phyloP scores from a whole-genome alignment of 2,329 filamentous ascomycete genomes.

The Arthrobotrys musiformis region DNA sequence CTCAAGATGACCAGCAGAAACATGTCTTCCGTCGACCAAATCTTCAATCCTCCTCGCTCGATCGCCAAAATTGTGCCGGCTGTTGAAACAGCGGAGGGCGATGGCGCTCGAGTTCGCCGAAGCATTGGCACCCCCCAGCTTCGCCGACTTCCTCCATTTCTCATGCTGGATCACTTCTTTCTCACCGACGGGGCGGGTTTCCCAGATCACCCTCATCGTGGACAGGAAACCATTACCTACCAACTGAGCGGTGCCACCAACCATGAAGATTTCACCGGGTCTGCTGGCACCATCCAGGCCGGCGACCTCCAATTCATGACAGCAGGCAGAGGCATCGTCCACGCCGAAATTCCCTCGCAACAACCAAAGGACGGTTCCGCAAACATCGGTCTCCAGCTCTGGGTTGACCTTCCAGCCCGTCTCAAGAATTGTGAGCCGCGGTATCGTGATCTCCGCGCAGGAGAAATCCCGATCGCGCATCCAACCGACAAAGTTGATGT shows the following conservation, averaged over 20 bases:
- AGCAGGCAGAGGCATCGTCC: slow-evolving; percentile 88
- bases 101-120: slow-evolving; percentile 84
- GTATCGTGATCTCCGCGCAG: slow-evolving; percentile 83
- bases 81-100: slow-evolving; percentile 85
- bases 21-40: slow-evolving; percentile 35
- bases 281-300: slow-evolving; percentile 81
- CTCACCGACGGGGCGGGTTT: slow-evolving; percentile 85
- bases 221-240: slow-evolving; percentile 91
- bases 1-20: slow-evolving; percentile 48
- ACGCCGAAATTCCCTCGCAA: slow-evolving; percentile 91
- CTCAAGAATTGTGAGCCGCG: slow-evolving; percentile 90
- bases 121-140: slow-evolving; percentile 86
- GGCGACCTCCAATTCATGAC: slow-evolving; percentile 99
- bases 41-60: slow-evolving; percentile 69
- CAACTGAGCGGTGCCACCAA: slow-evolving; percentile 85
- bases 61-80: slow-evolving; percentile 87
- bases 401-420: slow-evolving; percentile 86
- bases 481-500: slow-evolving; percentile 76
- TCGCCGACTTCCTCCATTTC: slow-evolving; percentile 87
- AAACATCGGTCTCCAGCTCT: slow-evolving; percentile 90
- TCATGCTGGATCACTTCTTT: slow-evolving; percentile 95
- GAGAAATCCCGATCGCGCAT: slow-evolving; percentile 80
- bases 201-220: slow-evolving; percentile 80
- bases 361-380: slow-evolving; percentile 76
- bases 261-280: slow-evolving; percentile 90